These are phyloP conservation scores for Cyclocybe aegerita DNA, from an alignment of 768 basidiomycete genomes.

Conservation along the genomic window DNA sequence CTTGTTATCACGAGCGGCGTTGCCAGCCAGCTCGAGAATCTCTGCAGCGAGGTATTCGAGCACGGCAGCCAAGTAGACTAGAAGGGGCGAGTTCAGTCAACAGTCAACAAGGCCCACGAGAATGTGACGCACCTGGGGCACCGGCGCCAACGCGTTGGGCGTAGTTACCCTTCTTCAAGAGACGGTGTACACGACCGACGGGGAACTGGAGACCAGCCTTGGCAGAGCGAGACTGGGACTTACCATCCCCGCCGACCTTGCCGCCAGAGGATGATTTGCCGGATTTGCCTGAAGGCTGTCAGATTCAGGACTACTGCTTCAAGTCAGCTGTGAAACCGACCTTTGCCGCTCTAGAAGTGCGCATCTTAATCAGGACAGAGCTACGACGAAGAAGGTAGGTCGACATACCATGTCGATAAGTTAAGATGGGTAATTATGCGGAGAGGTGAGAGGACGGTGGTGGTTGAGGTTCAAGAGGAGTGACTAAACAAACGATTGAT, in stretches of 20 bases:
- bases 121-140: conserved; percentile 61
- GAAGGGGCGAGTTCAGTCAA: conserved; percentile 2
- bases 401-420: conserved; percentile 16
- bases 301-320: background rate
- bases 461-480: conserved; percentile 33
- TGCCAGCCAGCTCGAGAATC: conserved; percentile 91
- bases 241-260: conserved; percentile 53
- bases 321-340: conserved; percentile 16
- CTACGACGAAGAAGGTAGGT: background rate
- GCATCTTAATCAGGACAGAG: background rate
- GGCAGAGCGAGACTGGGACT: conserved; percentile 69
- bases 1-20: conserved; percentile 89
- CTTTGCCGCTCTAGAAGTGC: conserved; percentile 36
- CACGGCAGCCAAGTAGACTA: conserved; percentile 90
- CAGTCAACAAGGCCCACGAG: background rate
- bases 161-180: conserved; percentile 84
- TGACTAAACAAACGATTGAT: conserved; percentile 28
- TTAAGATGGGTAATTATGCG: conserved; percentile 6
- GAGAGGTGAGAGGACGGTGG: conserved; percentile 28
- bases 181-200: conserved; percentile 91
- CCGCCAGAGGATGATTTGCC: conserved; percentile 75
- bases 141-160: conserved; percentile 87
- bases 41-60: conserved; percentile 93
- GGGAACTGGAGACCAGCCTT: conserved; percentile 84
- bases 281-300: conserved; percentile 36